Percentiles rank a stretch among this genome's conserved stretches.
Evolutionary conservation across 163 green algal genomes (phyloP).

Genomic region (Chloroidium sp.): DNA sequence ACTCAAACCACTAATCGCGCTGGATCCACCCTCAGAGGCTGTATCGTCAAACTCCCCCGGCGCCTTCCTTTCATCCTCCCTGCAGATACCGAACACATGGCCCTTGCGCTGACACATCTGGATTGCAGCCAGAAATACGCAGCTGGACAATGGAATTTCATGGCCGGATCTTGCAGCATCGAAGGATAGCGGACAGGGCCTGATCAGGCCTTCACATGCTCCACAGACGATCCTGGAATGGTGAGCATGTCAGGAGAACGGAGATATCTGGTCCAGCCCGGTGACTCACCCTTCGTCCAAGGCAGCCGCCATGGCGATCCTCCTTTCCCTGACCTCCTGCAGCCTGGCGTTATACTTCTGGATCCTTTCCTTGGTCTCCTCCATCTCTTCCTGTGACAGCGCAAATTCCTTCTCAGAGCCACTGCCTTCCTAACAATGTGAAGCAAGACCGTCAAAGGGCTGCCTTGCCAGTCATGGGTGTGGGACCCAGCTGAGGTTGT

Average conservation of each 20-base stretch:
- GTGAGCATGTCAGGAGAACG: too few relatives aligned
- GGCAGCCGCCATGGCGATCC: neutral
- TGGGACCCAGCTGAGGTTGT: too few relatives aligned
- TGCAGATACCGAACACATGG: slow-evolving; percentile 1
- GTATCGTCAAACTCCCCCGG: slow-evolving; percentile 12
- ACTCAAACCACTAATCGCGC: slow-evolving; percentile 45
- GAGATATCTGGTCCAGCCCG: too few relatives aligned
- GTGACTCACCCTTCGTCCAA: neutral
- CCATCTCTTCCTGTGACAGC: neutral
- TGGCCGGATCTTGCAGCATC: neutral
- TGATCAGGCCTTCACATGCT: too few relatives aligned
- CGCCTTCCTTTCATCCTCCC: slow-evolving; percentile 19
- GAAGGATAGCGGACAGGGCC: neutral
- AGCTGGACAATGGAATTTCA: neutral
- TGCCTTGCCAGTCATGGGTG: too few relatives aligned
- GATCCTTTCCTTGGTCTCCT: slow-evolving; percentile 42
- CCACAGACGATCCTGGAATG: too few relatives aligned
- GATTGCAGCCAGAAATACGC: neutral
- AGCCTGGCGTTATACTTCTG: slow-evolving; percentile 60
- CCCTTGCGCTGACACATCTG: neutral
- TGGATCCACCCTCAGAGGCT: slow-evolving; percentile 34
- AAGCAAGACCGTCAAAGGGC: too few relatives aligned
- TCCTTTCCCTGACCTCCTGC: slow-evolving; percentile 34
- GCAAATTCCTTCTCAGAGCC: too few relatives aligned
- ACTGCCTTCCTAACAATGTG: too few relatives aligned